Conservation (phyloP, 2,329 filamentous ascomycete genomes). For the Hypoxylon sp. region DNA sequence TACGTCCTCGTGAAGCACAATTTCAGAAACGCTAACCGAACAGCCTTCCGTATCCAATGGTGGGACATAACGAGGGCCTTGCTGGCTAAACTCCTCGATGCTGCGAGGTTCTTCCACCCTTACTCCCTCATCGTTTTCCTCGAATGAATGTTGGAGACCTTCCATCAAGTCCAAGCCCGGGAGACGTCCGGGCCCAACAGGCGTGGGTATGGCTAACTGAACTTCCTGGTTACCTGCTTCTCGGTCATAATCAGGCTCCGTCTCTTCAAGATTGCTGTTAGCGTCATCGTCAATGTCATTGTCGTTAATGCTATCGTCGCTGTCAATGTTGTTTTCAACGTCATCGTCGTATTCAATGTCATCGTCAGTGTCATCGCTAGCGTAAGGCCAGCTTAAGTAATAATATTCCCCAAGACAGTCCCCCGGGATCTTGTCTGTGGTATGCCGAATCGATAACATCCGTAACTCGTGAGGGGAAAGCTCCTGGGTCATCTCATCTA, state of each 20-base stretch:
- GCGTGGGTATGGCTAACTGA: background rate
- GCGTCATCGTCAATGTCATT: background rate
- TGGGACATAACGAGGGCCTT: background rate
- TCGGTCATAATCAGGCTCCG: background rate
- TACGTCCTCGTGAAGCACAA: background rate
- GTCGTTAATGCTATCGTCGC: too few relatives aligned
- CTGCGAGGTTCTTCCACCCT: background rate
- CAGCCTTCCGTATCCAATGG: background rate
- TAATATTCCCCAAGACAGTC: background rate
- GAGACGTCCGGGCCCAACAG: background rate
- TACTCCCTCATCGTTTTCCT: too few relatives aligned
- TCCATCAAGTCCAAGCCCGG: too few relatives aligned
- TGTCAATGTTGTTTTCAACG: too few relatives aligned
- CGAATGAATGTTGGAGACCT: too few relatives aligned
- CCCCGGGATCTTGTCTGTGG: background rate
- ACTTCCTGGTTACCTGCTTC: background rate
- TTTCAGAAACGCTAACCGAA: background rate
- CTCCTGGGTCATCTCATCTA: slow-evolving; percentile 11
- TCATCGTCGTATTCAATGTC: too few relatives aligned
- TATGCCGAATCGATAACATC: background rate
- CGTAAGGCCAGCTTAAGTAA: too few relatives aligned
- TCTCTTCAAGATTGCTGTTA: background rate
- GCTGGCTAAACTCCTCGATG: background rate
- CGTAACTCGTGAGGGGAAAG: background rate
- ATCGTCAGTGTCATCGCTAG: background rate